A percentile compares a stretch with the other conserved stretches of the same genome.
Conservation (phyloP, 805 yeast species). For the Metschnikowia gelsemii region DNA sequence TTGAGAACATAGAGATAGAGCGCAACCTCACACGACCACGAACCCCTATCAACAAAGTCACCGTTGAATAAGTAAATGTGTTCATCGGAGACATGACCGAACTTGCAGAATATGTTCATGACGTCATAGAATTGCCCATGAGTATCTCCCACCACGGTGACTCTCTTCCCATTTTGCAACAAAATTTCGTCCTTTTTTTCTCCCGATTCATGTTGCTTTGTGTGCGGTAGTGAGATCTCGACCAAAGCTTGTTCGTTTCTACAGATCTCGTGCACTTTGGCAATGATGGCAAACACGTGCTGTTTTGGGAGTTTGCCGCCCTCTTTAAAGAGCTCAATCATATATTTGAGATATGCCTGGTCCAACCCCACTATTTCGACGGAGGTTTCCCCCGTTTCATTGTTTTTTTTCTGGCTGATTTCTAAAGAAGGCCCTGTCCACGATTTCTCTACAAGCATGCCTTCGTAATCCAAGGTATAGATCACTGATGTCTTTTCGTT, state of each 20-base stretch:
- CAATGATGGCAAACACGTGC: constrained; percentile 78
- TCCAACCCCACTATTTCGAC: constrained; percentile 43
- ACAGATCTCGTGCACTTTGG: constrained; percentile 66
- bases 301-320: constrained; percentile 77
- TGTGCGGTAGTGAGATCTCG: constrained; percentile 54
- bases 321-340: constrained; percentile 68
- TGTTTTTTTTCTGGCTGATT: constrained; percentile 32
- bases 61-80: constrained; percentile 91
- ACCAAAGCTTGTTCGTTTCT: constrained; percentile 69
- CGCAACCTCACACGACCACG: constrained; percentile 98
- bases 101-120: constrained; percentile 69
- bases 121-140: constrained; percentile 96
- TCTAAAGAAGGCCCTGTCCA: constrained; percentile 61
- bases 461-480: constrained; percentile 46
- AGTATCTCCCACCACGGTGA: constrained; percentile 95
- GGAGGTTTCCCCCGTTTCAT: constrained; percentile 20
- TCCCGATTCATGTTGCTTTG: constrained; percentile 19
- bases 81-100: constrained; percentile 63
- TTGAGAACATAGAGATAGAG: constrained; percentile 74
- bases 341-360: constrained; percentile 55
- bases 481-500: constrained; percentile 58
- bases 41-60: constrained; percentile 96
- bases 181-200: constrained; percentile 25
- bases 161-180: constrained; percentile 37
- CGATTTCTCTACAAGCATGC: constrained; percentile 49